Conservation (phyloP, 352 stramenopile genomes). For the Saprolegnia parasitica region DNA sequence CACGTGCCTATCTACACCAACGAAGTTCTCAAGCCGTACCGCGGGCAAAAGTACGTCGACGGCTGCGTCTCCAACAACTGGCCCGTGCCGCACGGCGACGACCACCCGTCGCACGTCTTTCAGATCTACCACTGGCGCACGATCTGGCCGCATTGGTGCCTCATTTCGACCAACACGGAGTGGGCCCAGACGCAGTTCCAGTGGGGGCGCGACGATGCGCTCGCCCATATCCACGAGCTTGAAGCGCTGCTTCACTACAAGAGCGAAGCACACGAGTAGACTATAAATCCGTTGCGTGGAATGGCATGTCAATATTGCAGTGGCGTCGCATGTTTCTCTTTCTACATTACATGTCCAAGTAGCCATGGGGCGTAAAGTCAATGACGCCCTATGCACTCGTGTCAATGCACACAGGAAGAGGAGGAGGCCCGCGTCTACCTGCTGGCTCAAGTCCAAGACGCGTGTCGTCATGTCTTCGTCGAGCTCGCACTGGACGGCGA, state of each 20-base stretch:
- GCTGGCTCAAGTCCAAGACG: slow-evolving; percentile 53
- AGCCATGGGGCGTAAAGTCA: slow-evolving; percentile 8
- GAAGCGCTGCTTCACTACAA: slow-evolving; percentile 37
- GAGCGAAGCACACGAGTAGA: neutral
- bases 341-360: neutral
- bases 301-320: neutral
- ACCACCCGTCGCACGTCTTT: slow-evolving; percentile 61
- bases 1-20: slow-evolving; percentile 70
- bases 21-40: slow-evolving; percentile 53
- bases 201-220: slow-evolving; percentile 66
- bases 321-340: neutral
- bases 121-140: slow-evolving; percentile 81
- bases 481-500: slow-evolving; percentile 73
- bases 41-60: slow-evolving; percentile 64
- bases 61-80: slow-evolving; percentile 65
- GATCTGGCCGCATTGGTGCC: slow-evolving; percentile 63
- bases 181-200: slow-evolving; percentile 65
- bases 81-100: slow-evolving; percentile 49
- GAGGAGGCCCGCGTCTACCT: slow-evolving; percentile 2
- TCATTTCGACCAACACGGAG: slow-evolving; percentile 66
- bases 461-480: slow-evolving; percentile 82
- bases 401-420: neutral
- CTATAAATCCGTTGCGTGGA: neutral
- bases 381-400: slow-evolving; percentile 2
- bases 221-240: slow-evolving; percentile 58